Base-by-base conservation (phyloP, 164 flowering plant genomes). In the Sextonia rubra region DNA sequence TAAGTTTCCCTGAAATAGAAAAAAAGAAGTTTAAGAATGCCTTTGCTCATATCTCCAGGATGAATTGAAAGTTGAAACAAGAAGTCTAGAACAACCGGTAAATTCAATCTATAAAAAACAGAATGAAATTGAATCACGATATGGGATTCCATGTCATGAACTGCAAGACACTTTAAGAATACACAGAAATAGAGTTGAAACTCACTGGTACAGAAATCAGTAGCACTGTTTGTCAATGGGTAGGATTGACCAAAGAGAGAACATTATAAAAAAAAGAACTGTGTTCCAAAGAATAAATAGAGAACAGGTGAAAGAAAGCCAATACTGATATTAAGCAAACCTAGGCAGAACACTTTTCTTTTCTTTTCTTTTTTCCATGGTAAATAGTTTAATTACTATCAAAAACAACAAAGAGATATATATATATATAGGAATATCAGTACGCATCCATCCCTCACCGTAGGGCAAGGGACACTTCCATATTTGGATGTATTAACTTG, bases 1-100 rank as follows among this genome's bases (percentile, higher is more conserved):
- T 47, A 93, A 56, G 77, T 93, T 95, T 6, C 98, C 98, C 98
- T 95, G 87, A 69, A 25, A 69, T 48, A 69, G 15, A 61, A 26
- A 61, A 82, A 22, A 14, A 68, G 25, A 15, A 69, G 70, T 62
- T 37, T n/a, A 32, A 68, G 29, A 27, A 60, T 62, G 17, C 23
- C 29, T 20, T 25, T 15, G n/a, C 52, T 66, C 60, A 27, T 71
- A 72, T 64, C 44, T 66, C 17, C 9, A 30, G 11, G 23, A 17
- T 64, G 29, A 11, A 64, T 15, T 32, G 15, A n/a, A n/a, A n/a
- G n/a, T n/a, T n/a, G 15, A 20, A 27, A 37, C 69, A 32, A 15
- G 12, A 52, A 52, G 20, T 52, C n/a, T 18, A 52, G 58, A 52
- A 52, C 58, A 14, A 52, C n/a, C 4, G 14, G 58, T 52, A 52